A percentile compares a stretch with the other conserved stretches of the same genome.
phyloP scores from a whole-genome alignment of 345 rosid species.

The Passiflora organensis region DNA sequence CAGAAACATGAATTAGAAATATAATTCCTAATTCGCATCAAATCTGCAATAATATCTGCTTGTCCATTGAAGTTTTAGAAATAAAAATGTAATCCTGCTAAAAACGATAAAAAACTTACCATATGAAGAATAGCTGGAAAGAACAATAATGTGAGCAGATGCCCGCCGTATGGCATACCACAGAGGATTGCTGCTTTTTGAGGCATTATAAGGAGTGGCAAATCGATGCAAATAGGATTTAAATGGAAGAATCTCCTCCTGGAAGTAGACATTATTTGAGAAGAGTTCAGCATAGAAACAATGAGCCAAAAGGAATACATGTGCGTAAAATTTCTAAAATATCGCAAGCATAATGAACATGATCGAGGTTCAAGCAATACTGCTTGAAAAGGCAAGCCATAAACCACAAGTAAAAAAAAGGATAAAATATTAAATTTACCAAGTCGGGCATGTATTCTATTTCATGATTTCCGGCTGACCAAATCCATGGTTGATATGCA shows the following conservation, averaged over 20 bases:
- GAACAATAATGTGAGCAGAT: slow-evolving; percentile 20
- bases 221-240: slow-evolving; percentile 18
- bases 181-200: slow-evolving; percentile 20
- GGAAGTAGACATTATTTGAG: background rate
- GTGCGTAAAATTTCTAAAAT: background rate
- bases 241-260: slow-evolving; percentile 18
- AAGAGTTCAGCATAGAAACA: too few relatives aligned
- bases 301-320: background rate
- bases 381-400: background rate
- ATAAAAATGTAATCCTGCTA: too few relatives aligned
- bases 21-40: background rate
- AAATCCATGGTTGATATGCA: slow-evolving; percentile 51
- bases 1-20: background rate
- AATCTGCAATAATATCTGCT: background rate
- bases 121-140: slow-evolving; percentile 21
- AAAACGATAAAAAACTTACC: slow-evolving; percentile 1
- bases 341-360: background rate
- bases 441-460: slow-evolving; percentile 33
- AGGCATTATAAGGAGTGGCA: slow-evolving; percentile 14
- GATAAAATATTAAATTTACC: slow-evolving; percentile 9
- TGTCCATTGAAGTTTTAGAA: background rate
- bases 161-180: slow-evolving; percentile 21
- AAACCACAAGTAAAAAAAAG: background rate
- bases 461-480: slow-evolving; percentile 45
- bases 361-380: background rate